A percentile compares a stretch with the other conserved stretches of the same genome.
Conservation (phyloP, 768 basidiomycete genomes). For the Boletus subparvulus region DNA sequence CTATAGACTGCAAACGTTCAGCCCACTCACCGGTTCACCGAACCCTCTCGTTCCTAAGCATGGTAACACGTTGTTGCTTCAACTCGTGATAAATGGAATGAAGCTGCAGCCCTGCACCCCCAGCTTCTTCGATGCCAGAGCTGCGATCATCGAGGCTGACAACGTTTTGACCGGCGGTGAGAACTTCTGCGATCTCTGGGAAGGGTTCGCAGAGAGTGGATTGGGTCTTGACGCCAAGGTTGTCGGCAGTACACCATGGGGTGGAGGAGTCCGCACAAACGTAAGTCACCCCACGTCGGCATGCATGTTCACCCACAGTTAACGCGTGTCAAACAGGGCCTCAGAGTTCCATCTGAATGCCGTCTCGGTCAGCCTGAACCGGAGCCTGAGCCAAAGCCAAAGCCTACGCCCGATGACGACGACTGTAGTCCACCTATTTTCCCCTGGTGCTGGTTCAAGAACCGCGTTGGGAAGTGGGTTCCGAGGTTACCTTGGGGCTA, state of each 20-base stretch:
- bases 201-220: conserved; percentile 79
- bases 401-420: conserved; percentile 34
- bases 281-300: conserved; percentile 34
- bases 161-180: conserved; percentile 87
- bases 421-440: conserved; percentile 20
- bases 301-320: neutral
- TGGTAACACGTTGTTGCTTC: conserved; percentile 83
- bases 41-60: conserved; percentile 77
- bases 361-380: conserved; percentile 18
- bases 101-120: conserved; percentile 94
- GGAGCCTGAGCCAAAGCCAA: conserved; percentile 22
- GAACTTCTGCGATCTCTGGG: conserved; percentile 88
- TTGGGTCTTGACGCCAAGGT: conserved; percentile 77
- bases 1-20: conserved; percentile 50
- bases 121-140: conserved; percentile 84
- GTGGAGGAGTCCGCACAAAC: conserved; percentile 80
- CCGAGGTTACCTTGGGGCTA: conserved; percentile 26
- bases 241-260: conserved; percentile 83
- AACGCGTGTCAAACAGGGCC: conserved; percentile 33
- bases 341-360: conserved; percentile 43
- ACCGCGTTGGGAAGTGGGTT: conserved; percentile 17
- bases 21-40: conserved; percentile 27
- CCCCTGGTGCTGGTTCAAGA: conserved; percentile 28
- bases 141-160: conserved; percentile 91
- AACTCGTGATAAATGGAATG: conserved; percentile 90